Base-by-base conservation (phyloP, 2,329 filamentous ascomycete genomes). In the Fusarium austroafricanum region DNA sequence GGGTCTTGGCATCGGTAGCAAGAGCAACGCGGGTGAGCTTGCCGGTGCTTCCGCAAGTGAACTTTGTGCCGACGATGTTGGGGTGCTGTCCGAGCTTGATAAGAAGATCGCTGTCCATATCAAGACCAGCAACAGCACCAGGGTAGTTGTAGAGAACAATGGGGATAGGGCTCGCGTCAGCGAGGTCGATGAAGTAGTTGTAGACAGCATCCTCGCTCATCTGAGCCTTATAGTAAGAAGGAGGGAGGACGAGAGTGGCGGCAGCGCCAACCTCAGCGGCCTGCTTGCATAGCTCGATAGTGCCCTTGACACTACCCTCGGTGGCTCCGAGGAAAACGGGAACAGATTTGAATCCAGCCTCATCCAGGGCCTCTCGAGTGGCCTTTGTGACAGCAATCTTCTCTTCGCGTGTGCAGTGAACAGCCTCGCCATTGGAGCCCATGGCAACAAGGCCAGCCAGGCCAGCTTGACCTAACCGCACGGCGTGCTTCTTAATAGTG, bases 91-190 rank as follows among this genome's bases (percentile, higher is more conserved):
- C 91, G 37, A 97, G 87, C 76, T 86, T 87, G 81, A 96, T 93
- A 74, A 97, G 87, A 61, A 95, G 85, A 77, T 97, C 93, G 60
- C 91, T 94, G 83, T 96, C 92, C 87, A 97, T 91, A 79, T 97
- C 93, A 75, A 96, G 91, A 50, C 93, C 93, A 8, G 92, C 87
- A 8, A 96, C 93, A 49, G 92, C 93, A 51, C 92, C 93, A 1
- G 93, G 93, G 82, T 96, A 97, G 83, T 96, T 97, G 87, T 97
- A 97, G 46, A 97, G 83, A 68, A 96, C 87, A 55, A 97, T 78
- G n/a, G 92, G 92, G 10, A 96, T 81, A 7, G 92, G 90, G 50
- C 89, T 92, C 38, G 79, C 84, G 77, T 95, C 91, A 46, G 93
- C 93, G 7, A 97, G 92, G 56, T 86, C 85, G 55, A 83, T 86